Percentiles rank a stretch among this genome's conserved stretches.
These are phyloP conservation scores for Xylaria polymorpha DNA, from an alignment of 2,329 filamentous ascomycete species.

Conservation along the genomic window DNA sequence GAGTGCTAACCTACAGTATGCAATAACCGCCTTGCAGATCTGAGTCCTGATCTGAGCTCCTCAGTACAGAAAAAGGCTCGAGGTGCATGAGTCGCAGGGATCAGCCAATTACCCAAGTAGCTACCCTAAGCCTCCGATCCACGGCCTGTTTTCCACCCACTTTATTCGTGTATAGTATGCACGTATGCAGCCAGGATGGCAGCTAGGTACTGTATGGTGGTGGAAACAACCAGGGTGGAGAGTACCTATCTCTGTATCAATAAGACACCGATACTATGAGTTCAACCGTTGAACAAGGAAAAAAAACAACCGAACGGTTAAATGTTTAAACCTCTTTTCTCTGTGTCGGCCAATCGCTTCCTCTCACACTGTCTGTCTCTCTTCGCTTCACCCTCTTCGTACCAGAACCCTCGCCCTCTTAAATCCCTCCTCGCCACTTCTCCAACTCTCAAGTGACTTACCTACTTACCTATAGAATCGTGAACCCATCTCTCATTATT, in stretches of 20 bases:
- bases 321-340: not conserved
- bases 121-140: slow-evolving; percentile 21
- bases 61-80: not conserved
- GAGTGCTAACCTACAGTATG: not conserved
- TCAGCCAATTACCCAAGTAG: not conserved
- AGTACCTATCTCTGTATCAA: slow-evolving; percentile 14
- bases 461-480: not conserved
- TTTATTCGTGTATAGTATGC: not conserved
- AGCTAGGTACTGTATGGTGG: too few relatives aligned
- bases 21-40: not conserved
- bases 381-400: not conserved
- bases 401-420: not conserved
- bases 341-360: not conserved
- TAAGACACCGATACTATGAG: not conserved
- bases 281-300: not conserved
- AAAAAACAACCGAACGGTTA: not conserved
- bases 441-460: not conserved
- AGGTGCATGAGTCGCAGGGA: slow-evolving; percentile 22
- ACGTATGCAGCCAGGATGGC: not conserved
- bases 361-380: not conserved
- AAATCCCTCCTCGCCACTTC: not conserved
- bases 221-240: slow-evolving; percentile 1
- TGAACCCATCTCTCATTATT: not conserved
- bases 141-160: slow-evolving; percentile 13
- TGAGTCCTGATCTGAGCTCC: not conserved